phyloP scores from a whole-genome alignment of 208 protist genomes.

The Phytomonas sp. region DNA sequence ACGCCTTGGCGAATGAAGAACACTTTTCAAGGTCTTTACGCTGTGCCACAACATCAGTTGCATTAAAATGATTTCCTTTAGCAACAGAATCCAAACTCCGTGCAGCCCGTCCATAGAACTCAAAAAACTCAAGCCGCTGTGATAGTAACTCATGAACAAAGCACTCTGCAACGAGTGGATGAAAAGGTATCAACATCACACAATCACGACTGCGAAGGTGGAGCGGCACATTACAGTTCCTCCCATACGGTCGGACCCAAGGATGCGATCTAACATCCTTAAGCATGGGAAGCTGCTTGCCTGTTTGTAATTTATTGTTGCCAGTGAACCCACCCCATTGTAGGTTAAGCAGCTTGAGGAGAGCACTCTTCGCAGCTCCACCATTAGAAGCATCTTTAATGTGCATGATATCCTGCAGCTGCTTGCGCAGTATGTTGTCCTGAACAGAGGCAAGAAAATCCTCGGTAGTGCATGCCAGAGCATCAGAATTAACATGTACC shows the following conservation, averaged over 20 bases:
- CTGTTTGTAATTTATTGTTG: not conserved
- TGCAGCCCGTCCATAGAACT: slow-evolving; percentile 10
- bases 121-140: slow-evolving; percentile 32
- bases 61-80: not conserved
- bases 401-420: slow-evolving; percentile 30
- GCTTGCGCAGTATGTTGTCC: slow-evolving; percentile 15
- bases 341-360: slow-evolving; percentile 24
- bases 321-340: not conserved
- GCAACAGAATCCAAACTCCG: not conserved
- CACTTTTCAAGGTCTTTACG: not conserved
- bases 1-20: not conserved
- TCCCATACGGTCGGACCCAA: slow-evolving; percentile 33
- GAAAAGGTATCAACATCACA: slow-evolving; percentile 29
- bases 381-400: slow-evolving; percentile 18
- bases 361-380: slow-evolving; percentile 18
- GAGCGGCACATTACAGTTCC: slow-evolving; percentile 24
- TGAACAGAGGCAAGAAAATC: slow-evolving; percentile 11
- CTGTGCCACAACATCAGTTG: not conserved
- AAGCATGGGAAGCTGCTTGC: slow-evolving; percentile 9
- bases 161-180: slow-evolving; percentile 59
- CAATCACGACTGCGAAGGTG: slow-evolving; percentile 32
- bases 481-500: not conserved
- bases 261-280: slow-evolving; percentile 4
- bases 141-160: slow-evolving; percentile 53
- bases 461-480: not conserved